phyloP scores from a whole-genome alignment of 371 early-diverging fungal species.

The Mucor saturninus region DNA sequence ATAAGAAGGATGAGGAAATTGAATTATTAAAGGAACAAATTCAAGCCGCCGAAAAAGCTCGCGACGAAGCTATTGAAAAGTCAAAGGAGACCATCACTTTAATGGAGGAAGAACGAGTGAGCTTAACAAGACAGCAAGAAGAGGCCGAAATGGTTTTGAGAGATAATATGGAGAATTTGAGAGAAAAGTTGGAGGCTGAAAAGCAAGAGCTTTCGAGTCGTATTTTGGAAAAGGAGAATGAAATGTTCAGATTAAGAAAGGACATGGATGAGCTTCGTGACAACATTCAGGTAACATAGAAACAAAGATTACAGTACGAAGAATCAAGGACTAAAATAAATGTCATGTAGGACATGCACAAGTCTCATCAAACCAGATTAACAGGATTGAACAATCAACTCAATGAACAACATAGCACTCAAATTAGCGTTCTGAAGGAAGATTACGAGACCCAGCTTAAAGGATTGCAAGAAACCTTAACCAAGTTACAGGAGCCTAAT shows the following conservation, averaged over 20 bases:
- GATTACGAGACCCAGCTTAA: conserved; percentile 27
- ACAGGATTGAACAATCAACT: conserved; percentile 27
- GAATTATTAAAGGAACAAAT: conserved; percentile 17
- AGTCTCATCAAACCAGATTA: conserved; percentile 33
- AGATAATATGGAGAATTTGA: conserved; percentile 35
- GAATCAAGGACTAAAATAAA: not conserved
- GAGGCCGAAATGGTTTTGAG: conserved; percentile 31
- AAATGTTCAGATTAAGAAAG: conserved; percentile 22
- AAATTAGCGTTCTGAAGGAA: conserved; percentile 21
- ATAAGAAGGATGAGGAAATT: conserved; percentile 11
- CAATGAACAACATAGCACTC: conserved; percentile 27
- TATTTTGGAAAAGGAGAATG: conserved; percentile 28
- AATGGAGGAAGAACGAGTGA: conserved; percentile 29
- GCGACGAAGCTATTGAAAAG: conserved; percentile 14
- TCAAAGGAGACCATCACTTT: conserved; percentile 12
- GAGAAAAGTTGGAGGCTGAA: conserved; percentile 34
- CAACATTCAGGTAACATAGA: conserved; percentile 25
- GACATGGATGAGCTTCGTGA: conserved; percentile 38
- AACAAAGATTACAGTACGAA: not conserved
- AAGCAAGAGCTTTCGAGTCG: conserved; percentile 25
- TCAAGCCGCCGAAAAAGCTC: conserved; percentile 11
- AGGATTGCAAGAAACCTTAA: conserved; percentile 21
- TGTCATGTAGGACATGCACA: conserved; percentile 29
- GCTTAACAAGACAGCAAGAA: conserved; percentile 22
- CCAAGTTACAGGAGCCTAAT: conserved; percentile 21